These are phyloP conservation scores for Tricholoma sp. DNA, from an alignment of 768 basidiomycete genomes.

Conservation along the genomic window DNA sequence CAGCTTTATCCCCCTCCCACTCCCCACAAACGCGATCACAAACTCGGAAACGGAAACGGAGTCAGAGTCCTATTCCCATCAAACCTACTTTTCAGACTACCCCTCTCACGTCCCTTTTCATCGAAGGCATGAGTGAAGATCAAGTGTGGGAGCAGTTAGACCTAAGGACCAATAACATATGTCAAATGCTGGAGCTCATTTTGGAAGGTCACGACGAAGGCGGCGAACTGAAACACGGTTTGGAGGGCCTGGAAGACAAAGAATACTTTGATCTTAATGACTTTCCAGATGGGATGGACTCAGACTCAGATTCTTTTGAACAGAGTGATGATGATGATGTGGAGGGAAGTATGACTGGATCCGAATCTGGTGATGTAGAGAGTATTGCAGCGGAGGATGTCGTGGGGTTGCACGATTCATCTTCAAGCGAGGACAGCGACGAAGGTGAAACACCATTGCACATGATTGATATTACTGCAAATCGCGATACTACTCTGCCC, in stretches of 20 bases:
- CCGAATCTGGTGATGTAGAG: slow-evolving; percentile 22
- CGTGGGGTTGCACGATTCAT: slow-evolving; percentile 32
- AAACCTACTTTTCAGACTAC: slow-evolving; percentile 46
- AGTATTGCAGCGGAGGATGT: slow-evolving; percentile 21
- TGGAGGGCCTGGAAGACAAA: slow-evolving; percentile 27
- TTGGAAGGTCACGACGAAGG: slow-evolving; percentile 40
- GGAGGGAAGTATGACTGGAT: slow-evolving; percentile 19
- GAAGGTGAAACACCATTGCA: slow-evolving; percentile 25
- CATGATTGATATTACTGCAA: slow-evolving; percentile 10
- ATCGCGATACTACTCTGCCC: not conserved
- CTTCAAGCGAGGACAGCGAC: slow-evolving; percentile 31
- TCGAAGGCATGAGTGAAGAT: slow-evolving; percentile 75
- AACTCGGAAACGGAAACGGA: slow-evolving; percentile 37
- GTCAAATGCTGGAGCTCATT: slow-evolving; percentile 59
- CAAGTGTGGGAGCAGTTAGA: slow-evolving; percentile 96
- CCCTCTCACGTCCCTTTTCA: slow-evolving; percentile 69
- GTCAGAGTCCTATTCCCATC: slow-evolving; percentile 25
- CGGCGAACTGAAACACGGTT: slow-evolving; percentile 20
- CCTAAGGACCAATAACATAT: slow-evolving; percentile 65
- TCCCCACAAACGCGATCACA: slow-evolving; percentile 77
- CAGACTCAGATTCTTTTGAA: slow-evolving; percentile 15
- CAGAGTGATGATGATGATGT: slow-evolving; percentile 18
- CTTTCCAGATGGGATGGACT: slow-evolving; percentile 24
- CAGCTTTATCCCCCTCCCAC: slow-evolving; percentile 58
- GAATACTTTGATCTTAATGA: slow-evolving; percentile 31